Conservation (phyloP, 2,329 filamentous ascomycete genomes). For the Botrytis paeoniae region DNA sequence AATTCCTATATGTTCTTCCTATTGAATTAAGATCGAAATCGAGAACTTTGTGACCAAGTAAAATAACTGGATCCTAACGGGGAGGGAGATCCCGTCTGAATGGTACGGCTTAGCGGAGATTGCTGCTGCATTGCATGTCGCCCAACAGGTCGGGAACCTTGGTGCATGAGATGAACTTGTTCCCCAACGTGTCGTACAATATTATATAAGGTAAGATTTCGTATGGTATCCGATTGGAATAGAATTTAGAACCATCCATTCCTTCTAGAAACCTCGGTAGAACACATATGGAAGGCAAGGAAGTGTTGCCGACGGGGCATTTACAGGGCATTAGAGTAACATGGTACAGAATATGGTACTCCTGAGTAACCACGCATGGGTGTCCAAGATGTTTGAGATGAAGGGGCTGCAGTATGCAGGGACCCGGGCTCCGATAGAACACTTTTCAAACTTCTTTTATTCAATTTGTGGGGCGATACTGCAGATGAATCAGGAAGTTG, state of each 20-base stretch:
- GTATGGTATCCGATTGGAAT: constrained; percentile 9
- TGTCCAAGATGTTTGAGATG: constrained; percentile 15
- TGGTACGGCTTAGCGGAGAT: constrained; percentile 17
- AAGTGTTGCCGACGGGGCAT: constrained; percentile 16
- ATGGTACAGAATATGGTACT: not conserved
- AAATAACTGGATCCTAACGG: constrained; percentile 5
- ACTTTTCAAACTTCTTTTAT: constrained; percentile 3
- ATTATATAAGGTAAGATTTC: constrained; percentile 13
- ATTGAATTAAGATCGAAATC: constrained; percentile 1
- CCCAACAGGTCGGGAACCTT: constrained; percentile 16
- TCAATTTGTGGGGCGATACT: constrained; percentile 6
- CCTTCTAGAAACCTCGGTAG: constrained; percentile 21
- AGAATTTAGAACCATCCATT: not conserved
- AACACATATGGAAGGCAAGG: constrained; percentile 17
- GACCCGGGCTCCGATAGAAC: constrained; percentile 14
- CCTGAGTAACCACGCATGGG: not conserved
- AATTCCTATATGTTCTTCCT: not conserved
- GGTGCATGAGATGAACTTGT: constrained; percentile 15
- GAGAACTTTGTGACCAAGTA: constrained; percentile 8
- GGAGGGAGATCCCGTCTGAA: constrained; percentile 13
- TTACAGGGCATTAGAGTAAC: constrained; percentile 4
- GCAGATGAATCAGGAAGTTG: not conserved
- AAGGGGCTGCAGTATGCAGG: constrained; percentile 19
- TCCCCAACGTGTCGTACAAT: not conserved
- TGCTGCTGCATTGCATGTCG: constrained; percentile 19